These are phyloP conservation scores for Macrocybe gigantea DNA, from an alignment of 768 basidiomycete species.

Conservation along the genomic window DNA sequence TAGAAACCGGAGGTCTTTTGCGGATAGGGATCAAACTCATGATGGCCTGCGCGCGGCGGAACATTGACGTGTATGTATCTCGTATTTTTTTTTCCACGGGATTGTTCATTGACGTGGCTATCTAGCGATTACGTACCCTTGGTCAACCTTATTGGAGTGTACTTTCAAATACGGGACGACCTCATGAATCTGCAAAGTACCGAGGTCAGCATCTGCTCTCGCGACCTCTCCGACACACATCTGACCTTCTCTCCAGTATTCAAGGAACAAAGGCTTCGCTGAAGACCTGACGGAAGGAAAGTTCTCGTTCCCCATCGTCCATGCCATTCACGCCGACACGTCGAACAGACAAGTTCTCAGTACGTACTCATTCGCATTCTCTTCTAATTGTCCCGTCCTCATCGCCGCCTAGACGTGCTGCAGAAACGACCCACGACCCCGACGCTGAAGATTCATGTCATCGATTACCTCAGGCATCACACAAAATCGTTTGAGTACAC, in stretches of 20 bases:
- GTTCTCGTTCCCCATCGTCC: conserved; percentile 94
- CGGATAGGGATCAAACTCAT: conserved; percentile 91
- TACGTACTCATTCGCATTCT: conserved; percentile 30
- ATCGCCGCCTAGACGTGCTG: conserved; percentile 59
- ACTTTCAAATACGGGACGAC: conserved; percentile 96
- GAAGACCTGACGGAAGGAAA: conserved; percentile 97
- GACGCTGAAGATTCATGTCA: conserved; percentile 74
- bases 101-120: background rate
- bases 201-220: conserved; percentile 45
- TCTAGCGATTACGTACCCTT: conserved; percentile 84
- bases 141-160: conserved; percentile 91
- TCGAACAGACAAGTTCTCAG: conserved; percentile 81
- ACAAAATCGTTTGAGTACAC: conserved; percentile 92
- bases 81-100: background rate
- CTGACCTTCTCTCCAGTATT: conserved; percentile 47
- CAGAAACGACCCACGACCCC: conserved; percentile 82
- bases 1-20: conserved; percentile 94
- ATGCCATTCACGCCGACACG: conserved; percentile 75
- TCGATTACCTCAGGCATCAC: conserved; percentile 67
- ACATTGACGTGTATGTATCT: conserved; percentile 45
- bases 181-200: conserved; percentile 91
- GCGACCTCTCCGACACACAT: background rate
- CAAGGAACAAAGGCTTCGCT: conserved; percentile 79
- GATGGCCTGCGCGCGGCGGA: conserved; percentile 82
- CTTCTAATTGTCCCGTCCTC: background rate